Base-by-base conservation (phyloP, 2,329 filamentous ascomycete genomes). In the Nemania diffusa region DNA sequence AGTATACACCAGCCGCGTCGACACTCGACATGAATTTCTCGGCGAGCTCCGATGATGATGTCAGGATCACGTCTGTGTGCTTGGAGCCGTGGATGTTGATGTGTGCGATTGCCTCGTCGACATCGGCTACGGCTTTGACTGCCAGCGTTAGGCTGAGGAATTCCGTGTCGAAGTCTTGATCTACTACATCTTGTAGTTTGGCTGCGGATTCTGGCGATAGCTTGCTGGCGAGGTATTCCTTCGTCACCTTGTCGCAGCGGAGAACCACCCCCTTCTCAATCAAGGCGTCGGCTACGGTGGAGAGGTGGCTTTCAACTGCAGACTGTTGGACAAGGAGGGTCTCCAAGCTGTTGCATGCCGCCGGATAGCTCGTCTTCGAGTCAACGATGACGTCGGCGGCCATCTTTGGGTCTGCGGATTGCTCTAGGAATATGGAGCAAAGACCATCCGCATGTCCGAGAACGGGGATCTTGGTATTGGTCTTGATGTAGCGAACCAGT, bases 391-490 rank as follows among this genome's bases (percentile, higher is more conserved):
- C 91, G 69, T 88, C 88, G 22, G 87, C 86, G 13, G 93, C 92
- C 81, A 92, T 90, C 50, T 85, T 82, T 44, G 84, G 80, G 73
- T 97, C 91, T 55, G 92, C 94, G 65, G 93, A 92, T 11, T 85
- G 84, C 74, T 96, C 92, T 58, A 99, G 85, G 80, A 96, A 99
- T 69, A 93, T 89, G 69, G 90, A 88, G 82, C 96, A 99, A 65
- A 98, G 86, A 40, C 96, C 96, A 78, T 99, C 96, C 26, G 96
- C 96, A 78, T 99, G 96, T 69, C 96, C 96, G 26, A 99, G 88
- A 1, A 99, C 96, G 1, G 96, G 96, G 73, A 99, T 98, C 77
- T 93, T 93, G 59, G 96, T 97, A 71, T 91, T 91, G 51, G 90
- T 87, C 81, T 98, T 97, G 80, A 97, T 93, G 80, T 93, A 93